A percentile compares a stretch with the other conserved stretches of the same genome.
phyloP scores from a whole-genome alignment of 2,329 filamentous ascomycete genomes.

The Pyrenochaeta sp. region DNA sequence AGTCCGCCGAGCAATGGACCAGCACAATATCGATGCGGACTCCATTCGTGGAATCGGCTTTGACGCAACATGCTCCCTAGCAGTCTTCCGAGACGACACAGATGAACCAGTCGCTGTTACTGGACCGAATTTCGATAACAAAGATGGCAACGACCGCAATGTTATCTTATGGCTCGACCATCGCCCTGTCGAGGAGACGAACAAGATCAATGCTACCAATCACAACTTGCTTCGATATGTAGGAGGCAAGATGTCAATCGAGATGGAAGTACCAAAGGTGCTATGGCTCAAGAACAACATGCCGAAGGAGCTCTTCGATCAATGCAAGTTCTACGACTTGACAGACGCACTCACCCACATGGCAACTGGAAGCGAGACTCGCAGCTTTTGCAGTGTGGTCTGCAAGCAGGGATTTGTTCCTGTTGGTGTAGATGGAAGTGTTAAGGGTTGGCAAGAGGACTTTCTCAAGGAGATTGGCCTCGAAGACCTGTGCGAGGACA shows the following conservation, averaged over 20 bases:
- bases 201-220: constrained; percentile 88
- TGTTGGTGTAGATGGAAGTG: constrained; percentile 94
- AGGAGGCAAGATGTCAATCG: constrained; percentile 96
- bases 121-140: constrained; percentile 79
- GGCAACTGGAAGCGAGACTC: constrained; percentile 87
- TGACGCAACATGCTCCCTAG: constrained; percentile 96
- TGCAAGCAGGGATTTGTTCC: constrained; percentile 98
- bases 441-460: constrained; percentile 98
- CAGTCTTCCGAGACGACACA: constrained; percentile 87
- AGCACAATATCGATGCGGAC: constrained; percentile 78
- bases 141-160: constrained; percentile 84
- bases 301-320: constrained; percentile 86
- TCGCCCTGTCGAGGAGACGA: constrained; percentile 86
- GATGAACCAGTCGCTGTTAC: constrained; percentile 92
- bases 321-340: constrained; percentile 97
- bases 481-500: constrained; percentile 80
- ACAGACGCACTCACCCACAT: constrained; percentile 92
- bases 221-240: constrained; percentile 96
- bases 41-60: constrained; percentile 92
- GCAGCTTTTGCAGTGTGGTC: constrained; percentile 94
- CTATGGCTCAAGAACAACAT: constrained; percentile 99
- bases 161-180: constrained; percentile 98
- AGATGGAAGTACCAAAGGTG: constrained; percentile 99
- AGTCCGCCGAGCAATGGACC: constrained; percentile 80
- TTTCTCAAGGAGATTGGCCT: constrained; percentile 89